Evolutionary conservation across 2,329 filamentous ascomycete species (phyloP), one percentile per base, ranked within the genome.

Genomic region (Botrytis byssoidea): DNA sequence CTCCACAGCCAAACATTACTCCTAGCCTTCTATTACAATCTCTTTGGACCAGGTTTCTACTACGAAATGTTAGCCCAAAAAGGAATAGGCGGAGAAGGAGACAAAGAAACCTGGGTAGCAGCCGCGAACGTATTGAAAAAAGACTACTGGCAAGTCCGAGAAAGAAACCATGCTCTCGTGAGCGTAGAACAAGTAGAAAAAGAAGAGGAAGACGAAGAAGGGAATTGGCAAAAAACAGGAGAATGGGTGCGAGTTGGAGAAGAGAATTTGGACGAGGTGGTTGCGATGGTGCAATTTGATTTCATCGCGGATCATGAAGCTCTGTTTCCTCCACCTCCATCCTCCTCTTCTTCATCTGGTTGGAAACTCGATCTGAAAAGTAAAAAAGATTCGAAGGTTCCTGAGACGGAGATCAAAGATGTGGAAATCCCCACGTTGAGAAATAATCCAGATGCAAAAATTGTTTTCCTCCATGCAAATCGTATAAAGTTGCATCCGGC

Each of bases 1-100:
- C 46, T 46, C 5, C 72, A 73, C 4, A 40, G 29, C 3, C 20
- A 35, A 20, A 71, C 72, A 2, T 68, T 73, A 6, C 66, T 73
- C 46, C 29, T 73, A 40, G 72, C 72, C 9, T 71, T 71, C 25
- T 73, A 73, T 32, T 73, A 73, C 29, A 73, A 73, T 20, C 72
- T 73, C 35, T 65, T 55, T 12, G 72, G 72, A 25, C 72, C 72
- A 14, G 72, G 57, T 3, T 70, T 71, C n/a, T 73, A 65, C 67
- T 73, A 73, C 22, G 46, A 57, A 35, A 25, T 71, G 14, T 35
- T 73, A 12, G 29, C 72, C 4, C 72, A 73, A n/a, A 70, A 55
- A 8, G 72, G 59, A 8, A 63, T 71, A 1, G 72, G 72, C 4
- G 72, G 72, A 16, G 72, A 73, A 71, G 72, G 72, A 20, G 72